Evolutionary conservation across 1,284 basidiomycete genomes (phyloP), one percentile per base, ranked within the genome.

Genomic region (Heterobasidion annosum): DNA sequence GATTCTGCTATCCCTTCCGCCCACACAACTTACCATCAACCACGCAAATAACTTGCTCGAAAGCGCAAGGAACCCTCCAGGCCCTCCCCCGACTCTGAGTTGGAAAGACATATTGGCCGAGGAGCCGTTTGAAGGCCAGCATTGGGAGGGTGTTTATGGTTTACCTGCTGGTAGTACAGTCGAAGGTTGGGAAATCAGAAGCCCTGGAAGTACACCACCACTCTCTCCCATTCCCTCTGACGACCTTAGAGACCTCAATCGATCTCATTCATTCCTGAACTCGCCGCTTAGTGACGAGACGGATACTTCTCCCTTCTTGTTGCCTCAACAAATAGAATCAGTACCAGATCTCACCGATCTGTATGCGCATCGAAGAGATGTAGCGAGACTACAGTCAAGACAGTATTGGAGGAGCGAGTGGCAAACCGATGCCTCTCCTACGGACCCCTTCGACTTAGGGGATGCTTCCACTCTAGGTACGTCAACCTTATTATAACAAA

Each of bases 101-200:
- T 90, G 86, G 89, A 73, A 76, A 56, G 76, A 81, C n/a, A 89
- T 91, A 53, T 73, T 91, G 13, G 76, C 77, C 1, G 87, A 88
- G 61, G 88, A 90, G 53, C 85, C 87, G 2, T 86, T 87, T 58
- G 82, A 88, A 66, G 86, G 85, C 7, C 81, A 89, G 56, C 87
- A 89, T 59, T 88, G 87, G 86, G 74, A 87, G 64, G 84, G 85
- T 2, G 77, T 77, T 18, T 79, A 72, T 57, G 76, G 72, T 18
- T 58, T 78, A 33, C 72, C 70, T 35, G 59, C 66, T 15, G 74
- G 75, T 35, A 73, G 70, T 55, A 73, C 70, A 0, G 65, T 70
- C 3, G 72, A 73, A 51, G 63, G 67, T 34, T 75, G 75, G 70
- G 73, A 73, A 48, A 62, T 61, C n/a, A 63, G 63, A 47, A 75